phyloP scores from a whole-genome alignment of 2,329 filamentous ascomycete species.

The Trichoderma sp. region DNA sequence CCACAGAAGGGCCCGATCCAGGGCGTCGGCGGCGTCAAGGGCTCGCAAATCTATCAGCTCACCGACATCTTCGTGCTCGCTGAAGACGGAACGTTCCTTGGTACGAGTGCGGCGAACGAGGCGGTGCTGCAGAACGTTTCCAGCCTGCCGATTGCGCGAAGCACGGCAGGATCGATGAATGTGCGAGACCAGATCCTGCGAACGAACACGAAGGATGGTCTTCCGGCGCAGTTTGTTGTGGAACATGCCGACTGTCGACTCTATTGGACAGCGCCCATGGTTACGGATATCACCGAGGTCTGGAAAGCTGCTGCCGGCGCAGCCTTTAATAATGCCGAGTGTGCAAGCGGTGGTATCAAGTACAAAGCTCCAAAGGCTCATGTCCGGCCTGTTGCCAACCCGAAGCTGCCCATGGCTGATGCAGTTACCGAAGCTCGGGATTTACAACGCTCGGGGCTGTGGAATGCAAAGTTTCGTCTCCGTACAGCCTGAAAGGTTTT shows the following conservation, averaged over 20 bases:
- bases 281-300: conserved; percentile 47
- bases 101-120: conserved; percentile 26
- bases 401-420: not conserved
- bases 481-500: not conserved
- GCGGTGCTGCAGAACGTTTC: conserved; percentile 38
- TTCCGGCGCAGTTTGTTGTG: conserved; percentile 51
- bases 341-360: conserved; percentile 41
- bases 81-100: conserved; percentile 32
- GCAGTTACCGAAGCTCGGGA: not conserved
- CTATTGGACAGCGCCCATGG: conserved; percentile 53
- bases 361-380: not conserved
- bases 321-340: conserved; percentile 45
- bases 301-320: conserved; percentile 49
- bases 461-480: not conserved
- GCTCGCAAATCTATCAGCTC: conserved; percentile 45
- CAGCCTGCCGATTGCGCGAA: conserved; percentile 38
- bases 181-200: conserved; percentile 44
- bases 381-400: not conserved
- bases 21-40: conserved; percentile 57
- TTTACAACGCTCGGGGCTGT: not conserved
- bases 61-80: conserved; percentile 32
- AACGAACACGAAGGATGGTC: conserved; percentile 41
- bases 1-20: conserved; percentile 52
- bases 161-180: conserved; percentile 40
- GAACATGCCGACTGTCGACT: conserved; percentile 54